Conservation (phyloP, 768 basidiomycete species). For the Russula foetens region DNA sequence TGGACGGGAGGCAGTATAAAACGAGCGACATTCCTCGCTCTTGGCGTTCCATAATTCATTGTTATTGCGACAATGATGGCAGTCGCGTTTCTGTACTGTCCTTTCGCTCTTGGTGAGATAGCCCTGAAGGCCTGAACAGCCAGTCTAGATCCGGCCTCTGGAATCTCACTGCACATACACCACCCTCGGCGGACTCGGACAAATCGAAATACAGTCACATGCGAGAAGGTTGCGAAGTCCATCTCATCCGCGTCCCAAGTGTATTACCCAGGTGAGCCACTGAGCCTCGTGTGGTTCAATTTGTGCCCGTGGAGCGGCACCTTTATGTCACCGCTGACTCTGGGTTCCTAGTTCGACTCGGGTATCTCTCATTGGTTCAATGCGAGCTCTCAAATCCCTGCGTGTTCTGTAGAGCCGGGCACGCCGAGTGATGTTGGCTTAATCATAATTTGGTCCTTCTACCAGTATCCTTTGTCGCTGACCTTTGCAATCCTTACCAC, state of each 20-base stretch:
- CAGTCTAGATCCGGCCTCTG: not conserved
- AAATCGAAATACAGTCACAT: not conserved
- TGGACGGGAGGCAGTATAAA: too few species aligned
- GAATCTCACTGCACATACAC: not conserved
- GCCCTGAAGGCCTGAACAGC: not conserved
- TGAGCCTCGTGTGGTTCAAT: not conserved
- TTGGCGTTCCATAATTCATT: too few species aligned
- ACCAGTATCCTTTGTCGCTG: too few species aligned
- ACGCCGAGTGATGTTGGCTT: slow-evolving; percentile 10
- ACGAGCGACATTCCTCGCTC: too few species aligned
- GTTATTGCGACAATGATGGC: not conserved
- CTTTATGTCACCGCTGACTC: too few species aligned
- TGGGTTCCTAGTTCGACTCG: not conserved
- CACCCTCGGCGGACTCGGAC: too few species aligned
- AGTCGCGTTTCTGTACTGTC: not conserved
- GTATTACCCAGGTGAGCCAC: slow-evolving; percentile 6
- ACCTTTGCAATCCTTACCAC: too few species aligned
- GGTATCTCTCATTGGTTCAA: slow-evolving; percentile 16
- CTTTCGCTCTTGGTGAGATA: not conserved
- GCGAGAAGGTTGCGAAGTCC: not conserved
- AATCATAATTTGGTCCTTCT: not conserved
- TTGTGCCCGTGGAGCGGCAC: not conserved
- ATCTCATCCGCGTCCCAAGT: not conserved
- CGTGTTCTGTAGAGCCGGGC: slow-evolving; percentile 18
- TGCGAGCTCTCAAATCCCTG: slow-evolving; percentile 13